These are phyloP conservation scores for Daucus carota DNA, from an alignment of 129 eudicot species.

Conservation along the genomic window DH1_v3.0 NC_030381.2:28610001-28610500, in stretches of 20 bases:
- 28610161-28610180: slow-evolving; percentile 63
- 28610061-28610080: too few species aligned
- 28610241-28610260: slow-evolving; percentile 84
- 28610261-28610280: slow-evolving; percentile 68
- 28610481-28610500: too few species aligned
- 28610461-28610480: too few species aligned
- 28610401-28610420: slow-evolving; percentile 68
- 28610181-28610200: slow-evolving; percentile 76
- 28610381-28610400: slow-evolving; percentile 55
- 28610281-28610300: slow-evolving; percentile 78
- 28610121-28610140: background rate
- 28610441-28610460: too few species aligned
- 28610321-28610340: background rate
- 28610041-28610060: background rate
- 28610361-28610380: background rate
- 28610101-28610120: too few species aligned
- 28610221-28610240: slow-evolving; percentile 37
- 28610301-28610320: slow-evolving; percentile 90
- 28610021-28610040: too few species aligned
- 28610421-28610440: slow-evolving; percentile 56
- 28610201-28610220: slow-evolving; percentile 49
- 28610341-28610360: background rate
- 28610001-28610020: background rate
- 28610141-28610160: slow-evolving; percentile 55
- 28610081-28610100: too few species aligned